These are phyloP conservation scores for Stagonosporopsis chrysanthemi DNA, from an alignment of 2,329 filamentous ascomycete species.

Conservation along the genomic window DNA sequence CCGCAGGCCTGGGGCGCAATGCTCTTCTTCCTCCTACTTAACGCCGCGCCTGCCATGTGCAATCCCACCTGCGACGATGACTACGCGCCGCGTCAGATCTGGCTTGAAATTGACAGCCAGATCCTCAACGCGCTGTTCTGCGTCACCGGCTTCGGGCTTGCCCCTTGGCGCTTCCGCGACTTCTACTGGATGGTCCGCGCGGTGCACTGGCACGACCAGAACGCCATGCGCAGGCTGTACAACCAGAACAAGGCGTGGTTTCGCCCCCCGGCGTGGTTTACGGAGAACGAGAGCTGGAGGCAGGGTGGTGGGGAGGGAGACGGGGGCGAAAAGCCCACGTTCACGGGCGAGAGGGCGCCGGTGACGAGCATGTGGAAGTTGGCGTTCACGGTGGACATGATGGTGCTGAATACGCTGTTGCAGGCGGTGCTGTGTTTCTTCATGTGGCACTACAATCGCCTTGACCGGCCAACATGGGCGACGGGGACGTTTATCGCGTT, in stretches of 20 bases:
- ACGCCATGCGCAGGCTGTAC: constrained; percentile 68
- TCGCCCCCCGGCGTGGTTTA: constrained; percentile 70
- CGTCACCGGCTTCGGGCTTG: constrained; percentile 81
- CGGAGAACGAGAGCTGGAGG: constrained; percentile 49
- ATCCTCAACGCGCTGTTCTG: constrained; percentile 85
- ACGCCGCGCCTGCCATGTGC: constrained; percentile 78
- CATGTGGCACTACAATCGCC: constrained; percentile 82
- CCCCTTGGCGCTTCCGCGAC: constrained; percentile 83
- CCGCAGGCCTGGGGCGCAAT: constrained; percentile 80
- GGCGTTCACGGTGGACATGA: constrained; percentile 79
- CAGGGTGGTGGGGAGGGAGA: not conserved
- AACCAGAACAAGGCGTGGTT: constrained; percentile 81
- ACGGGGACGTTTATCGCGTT: constrained; percentile 73
- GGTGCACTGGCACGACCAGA: constrained; percentile 58
- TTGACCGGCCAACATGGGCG: constrained; percentile 75
- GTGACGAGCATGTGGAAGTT: constrained; percentile 76
- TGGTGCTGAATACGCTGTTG: constrained; percentile 79
- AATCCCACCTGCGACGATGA: constrained; percentile 72
- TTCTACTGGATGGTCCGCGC: constrained; percentile 70
- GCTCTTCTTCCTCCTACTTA: constrained; percentile 83
- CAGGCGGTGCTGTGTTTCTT: constrained; percentile 75
- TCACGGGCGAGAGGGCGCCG: constrained; percentile 73
- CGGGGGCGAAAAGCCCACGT: constrained; percentile 55
- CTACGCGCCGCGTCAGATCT: constrained; percentile 75
- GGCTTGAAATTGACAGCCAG: constrained; percentile 85